Conservation (phyloP, 2,329 filamentous ascomycete species). For the Diaporthe longicolla region DNA sequence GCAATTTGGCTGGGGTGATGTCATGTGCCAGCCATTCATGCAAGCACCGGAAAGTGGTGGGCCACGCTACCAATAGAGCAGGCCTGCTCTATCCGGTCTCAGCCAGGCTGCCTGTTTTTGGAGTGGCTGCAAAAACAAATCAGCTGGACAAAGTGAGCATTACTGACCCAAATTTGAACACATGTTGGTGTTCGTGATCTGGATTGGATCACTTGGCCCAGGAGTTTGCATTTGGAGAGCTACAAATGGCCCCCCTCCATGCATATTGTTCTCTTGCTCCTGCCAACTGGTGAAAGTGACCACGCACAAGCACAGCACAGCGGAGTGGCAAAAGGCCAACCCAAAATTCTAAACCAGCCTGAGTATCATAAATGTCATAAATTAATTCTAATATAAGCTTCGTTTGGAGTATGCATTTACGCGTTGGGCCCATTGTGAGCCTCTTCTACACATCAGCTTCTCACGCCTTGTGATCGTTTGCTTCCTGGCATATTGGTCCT, state of each 20-base stretch:
- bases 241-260: background rate
- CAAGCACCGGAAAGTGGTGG: background rate
- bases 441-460: background rate
- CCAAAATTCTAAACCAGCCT: background rate
- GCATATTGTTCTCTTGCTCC: background rate
- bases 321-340: background rate
- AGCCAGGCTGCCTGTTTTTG: background rate
- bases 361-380: constrained; percentile 27
- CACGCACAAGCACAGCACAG: background rate
- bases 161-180: background rate
- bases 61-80: constrained; percentile 5
- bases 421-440: background rate
- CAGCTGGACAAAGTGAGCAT: constrained; percentile 20
- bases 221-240: background rate
- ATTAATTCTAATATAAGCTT: constrained; percentile 26
- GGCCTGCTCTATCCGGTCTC: background rate
- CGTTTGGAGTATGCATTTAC: background rate
- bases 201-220: background rate
- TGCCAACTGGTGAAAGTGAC: background rate
- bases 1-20: constrained; percentile 23
- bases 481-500: constrained; percentile 3
- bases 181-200: background rate
- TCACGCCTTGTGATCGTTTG: background rate
- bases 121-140: background rate
- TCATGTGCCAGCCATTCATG: constrained; percentile 30